Evolutionary conservation across 495 filamentous ascomycete species (phyloP).

Genomic region (Penicillium argentinense): DNA sequence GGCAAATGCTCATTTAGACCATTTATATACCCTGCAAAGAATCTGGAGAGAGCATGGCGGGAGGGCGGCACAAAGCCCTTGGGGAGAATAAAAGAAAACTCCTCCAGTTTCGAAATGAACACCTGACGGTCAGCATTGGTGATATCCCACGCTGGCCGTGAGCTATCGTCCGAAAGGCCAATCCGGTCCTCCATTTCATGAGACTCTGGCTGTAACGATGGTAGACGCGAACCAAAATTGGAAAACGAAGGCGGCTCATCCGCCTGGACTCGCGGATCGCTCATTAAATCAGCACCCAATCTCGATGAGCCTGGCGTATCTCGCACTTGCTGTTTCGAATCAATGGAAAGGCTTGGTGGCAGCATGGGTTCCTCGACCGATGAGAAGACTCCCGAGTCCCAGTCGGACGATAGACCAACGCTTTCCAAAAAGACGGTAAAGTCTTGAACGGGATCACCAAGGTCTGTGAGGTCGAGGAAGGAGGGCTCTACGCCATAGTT

Average conservation of each 20-base stretch:
- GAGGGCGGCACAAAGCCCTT: slow-evolving; percentile 61
- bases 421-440: slow-evolving; percentile 52
- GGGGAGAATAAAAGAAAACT: slow-evolving; percentile 66
- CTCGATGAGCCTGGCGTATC: slow-evolving; percentile 28
- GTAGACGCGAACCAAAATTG: slow-evolving; percentile 67
- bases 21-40: slow-evolving; percentile 51
- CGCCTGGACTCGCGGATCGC: slow-evolving; percentile 34
- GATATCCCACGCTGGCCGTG: slow-evolving; percentile 62
- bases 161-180: slow-evolving; percentile 44
- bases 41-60: slow-evolving; percentile 45
- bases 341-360: slow-evolving; percentile 36
- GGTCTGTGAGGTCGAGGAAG: slow-evolving; percentile 44
- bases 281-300: slow-evolving; percentile 38
- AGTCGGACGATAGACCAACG: slow-evolving; percentile 51
- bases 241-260: slow-evolving; percentile 55
- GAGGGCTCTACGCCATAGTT: slow-evolving; percentile 50
- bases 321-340: slow-evolving; percentile 36
- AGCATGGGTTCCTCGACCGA: slow-evolving; percentile 47
- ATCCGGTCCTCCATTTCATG: slow-evolving; percentile 57
- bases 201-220: slow-evolving; percentile 64
- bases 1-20: slow-evolving; percentile 50
- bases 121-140: slow-evolving; percentile 60
- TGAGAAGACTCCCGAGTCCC: slow-evolving; percentile 51
- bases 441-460: slow-evolving; percentile 51
- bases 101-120: slow-evolving; percentile 62